Base-by-base conservation (phyloP, 345 rosid species). In the Nephelium lappaceum region DNA sequence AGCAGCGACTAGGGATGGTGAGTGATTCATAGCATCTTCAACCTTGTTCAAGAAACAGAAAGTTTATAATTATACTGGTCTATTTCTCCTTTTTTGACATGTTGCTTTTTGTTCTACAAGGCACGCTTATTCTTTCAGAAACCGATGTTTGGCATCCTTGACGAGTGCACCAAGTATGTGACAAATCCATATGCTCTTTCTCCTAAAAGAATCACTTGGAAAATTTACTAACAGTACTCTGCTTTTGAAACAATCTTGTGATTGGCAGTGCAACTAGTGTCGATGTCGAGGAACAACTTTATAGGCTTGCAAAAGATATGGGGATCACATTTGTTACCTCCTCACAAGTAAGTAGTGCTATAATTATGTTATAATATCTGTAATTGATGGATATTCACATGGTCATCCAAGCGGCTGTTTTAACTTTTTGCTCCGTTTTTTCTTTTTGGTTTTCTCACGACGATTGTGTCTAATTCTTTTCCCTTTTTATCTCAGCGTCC, bases 1-100 rank as follows among this genome's bases (percentile, higher is more conserved):
- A 94, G 83, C 99, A 96, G 83, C 91, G 99, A 84, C 85, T 96
- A 74, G 98, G 99, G 81, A 94, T 96, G 98, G 99, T 96, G 77
- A 84, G 88, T 82, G 72, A 61, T 43, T 39, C 65, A 25, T 41
- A 27, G 42, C 73, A 75, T 43, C 47, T n/a, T 47, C 43, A 58
- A 18, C 51, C 12, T 47, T 71, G 38, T 58, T 67, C 49, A 24
- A 62, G 49, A 1, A 66, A 49, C 31, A 60, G 45, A 12, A 71
- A 24, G 72, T 67, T 71, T 58, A 11, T 62, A 64, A 27, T 42
- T 69, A 9, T 60, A 39, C 67, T 27, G 8, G 51, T 21, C 38
- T 3, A 47, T 67, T 64, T 61, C 78, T 74, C 31, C 15, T 62
- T 74, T 19, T 80, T 63, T 84, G 65, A 82, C 73, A 5, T 67